These are phyloP conservation scores for Andrographis paniculata DNA, from an alignment of 305 asterid genomes.

Conservation along the genomic window DNA sequence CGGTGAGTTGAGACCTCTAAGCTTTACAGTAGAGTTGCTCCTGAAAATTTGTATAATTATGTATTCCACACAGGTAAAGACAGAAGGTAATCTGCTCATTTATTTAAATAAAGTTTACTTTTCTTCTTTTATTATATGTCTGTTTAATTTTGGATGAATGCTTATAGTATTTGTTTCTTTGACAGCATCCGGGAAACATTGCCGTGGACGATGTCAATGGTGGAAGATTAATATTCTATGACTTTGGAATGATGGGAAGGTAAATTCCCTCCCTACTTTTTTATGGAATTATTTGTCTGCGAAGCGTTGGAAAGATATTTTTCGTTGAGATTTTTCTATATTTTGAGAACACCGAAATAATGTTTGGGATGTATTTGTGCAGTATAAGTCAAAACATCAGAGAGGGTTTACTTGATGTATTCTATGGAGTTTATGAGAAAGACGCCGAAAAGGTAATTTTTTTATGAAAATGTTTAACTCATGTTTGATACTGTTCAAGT, in stretches of 20 bases:
- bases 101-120: neutral
- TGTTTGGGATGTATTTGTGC: conserved; percentile 26
- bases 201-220: conserved; percentile 98
- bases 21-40: neutral
- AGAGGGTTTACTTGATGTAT: conserved; percentile 88
- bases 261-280: conserved; percentile 17
- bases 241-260: conserved; percentile 99
- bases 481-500: neutral
- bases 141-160: conserved; percentile 9
- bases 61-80: too few species aligned
- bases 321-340: neutral
- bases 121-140: neutral
- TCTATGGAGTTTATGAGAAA: conserved; percentile 97
- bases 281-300: neutral
- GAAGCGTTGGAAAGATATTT: neutral
- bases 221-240: conserved; percentile 91
- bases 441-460: conserved; percentile 71
- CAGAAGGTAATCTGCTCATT: too few species aligned
- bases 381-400: conserved; percentile 92
- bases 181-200: conserved; percentile 97
- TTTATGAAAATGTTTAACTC: conserved; percentile 2
- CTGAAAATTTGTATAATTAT: neutral
- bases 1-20: conserved; percentile 44
- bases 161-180: conserved; percentile 10
- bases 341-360: conserved; percentile 1